phyloP scores from a whole-genome alignment of 108 stramenopile genomes.

The Stephanodiscus triporus region DNA sequence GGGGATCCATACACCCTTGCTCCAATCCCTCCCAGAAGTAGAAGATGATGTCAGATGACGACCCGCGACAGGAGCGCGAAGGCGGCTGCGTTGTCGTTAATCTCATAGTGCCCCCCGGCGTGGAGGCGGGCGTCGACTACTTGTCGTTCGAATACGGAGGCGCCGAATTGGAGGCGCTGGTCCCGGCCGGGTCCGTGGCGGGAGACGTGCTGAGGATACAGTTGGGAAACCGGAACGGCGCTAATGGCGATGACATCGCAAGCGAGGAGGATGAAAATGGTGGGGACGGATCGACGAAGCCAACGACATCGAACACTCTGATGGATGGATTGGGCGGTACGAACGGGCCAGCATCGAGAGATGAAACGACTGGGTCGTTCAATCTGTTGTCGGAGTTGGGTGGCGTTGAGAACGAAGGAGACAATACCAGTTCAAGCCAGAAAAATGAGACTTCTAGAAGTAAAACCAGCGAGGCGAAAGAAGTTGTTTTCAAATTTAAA shows the following conservation, averaged over 20 bases:
- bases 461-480: not conserved
- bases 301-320: not conserved
- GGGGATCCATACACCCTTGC: too few species aligned
- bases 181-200: conserved; percentile 54
- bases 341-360: not conserved
- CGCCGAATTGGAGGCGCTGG: conserved; percentile 52
- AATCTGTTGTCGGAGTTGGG: not conserved
- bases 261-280: not conserved
- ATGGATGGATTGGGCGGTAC: conserved; percentile 30
- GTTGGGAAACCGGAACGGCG: not conserved
- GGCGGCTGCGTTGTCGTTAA: conserved; percentile 17
- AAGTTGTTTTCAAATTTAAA: not conserved
- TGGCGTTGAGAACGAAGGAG: not conserved
- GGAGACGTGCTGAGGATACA: conserved; percentile 75
- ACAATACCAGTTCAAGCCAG: not conserved
- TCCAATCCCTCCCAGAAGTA: too few species aligned
- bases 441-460: not conserved
- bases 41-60: too few species aligned
- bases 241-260: not conserved
- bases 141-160: conserved; percentile 62
- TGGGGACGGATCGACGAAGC: not conserved
- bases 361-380: not conserved
- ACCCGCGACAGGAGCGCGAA: not conserved
- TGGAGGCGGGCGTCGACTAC: conserved; percentile 63
- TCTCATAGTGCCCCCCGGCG: conserved; percentile 62